Evolutionary conservation across 2,329 filamentous ascomycete genomes (phyloP).

Genomic region (Talaromyces islandicus): DNA sequence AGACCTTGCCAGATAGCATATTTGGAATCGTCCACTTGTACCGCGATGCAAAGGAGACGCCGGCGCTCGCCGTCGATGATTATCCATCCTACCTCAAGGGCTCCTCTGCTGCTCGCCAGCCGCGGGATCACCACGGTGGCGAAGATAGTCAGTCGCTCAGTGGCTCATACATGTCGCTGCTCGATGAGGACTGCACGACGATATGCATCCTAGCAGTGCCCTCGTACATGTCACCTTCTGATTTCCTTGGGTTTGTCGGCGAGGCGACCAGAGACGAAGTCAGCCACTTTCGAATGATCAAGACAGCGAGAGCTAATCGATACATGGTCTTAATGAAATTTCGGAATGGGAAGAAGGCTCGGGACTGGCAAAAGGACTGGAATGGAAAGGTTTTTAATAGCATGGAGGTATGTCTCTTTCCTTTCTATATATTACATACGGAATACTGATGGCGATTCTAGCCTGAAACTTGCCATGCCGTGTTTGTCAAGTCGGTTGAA

Average conservation of each 20-base stretch:
- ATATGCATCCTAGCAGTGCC: constrained; percentile 92
- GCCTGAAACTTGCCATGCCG: constrained; percentile 91
- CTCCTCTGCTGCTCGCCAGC: constrained; percentile 27
- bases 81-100: constrained; percentile 37
- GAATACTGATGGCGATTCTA: constrained; percentile 26
- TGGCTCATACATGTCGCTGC: neutral
- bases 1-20: constrained; percentile 68
- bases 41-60: constrained; percentile 71
- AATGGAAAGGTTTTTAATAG: constrained; percentile 91
- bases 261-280: constrained; percentile 80
- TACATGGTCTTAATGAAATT: constrained; percentile 98
- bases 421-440: constrained; percentile 1
- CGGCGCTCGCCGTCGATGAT: constrained; percentile 47
- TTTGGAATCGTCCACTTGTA: constrained; percentile 96
- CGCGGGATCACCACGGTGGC: constrained; percentile 15
- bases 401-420: constrained; percentile 61
- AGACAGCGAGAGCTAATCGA: constrained; percentile 79
- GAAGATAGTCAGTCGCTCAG: neutral
- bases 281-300: constrained; percentile 89
- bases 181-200: constrained; percentile 66
- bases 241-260: constrained; percentile 87
- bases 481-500: constrained; percentile 87
- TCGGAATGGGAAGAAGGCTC: constrained; percentile 65
- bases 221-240: constrained; percentile 83
- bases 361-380: constrained; percentile 76